Percentiles rank a stretch among this genome's conserved stretches.
Conservation (phyloP, 2,329 filamentous ascomycete species). For the Corynespora cassiicola region DNA sequence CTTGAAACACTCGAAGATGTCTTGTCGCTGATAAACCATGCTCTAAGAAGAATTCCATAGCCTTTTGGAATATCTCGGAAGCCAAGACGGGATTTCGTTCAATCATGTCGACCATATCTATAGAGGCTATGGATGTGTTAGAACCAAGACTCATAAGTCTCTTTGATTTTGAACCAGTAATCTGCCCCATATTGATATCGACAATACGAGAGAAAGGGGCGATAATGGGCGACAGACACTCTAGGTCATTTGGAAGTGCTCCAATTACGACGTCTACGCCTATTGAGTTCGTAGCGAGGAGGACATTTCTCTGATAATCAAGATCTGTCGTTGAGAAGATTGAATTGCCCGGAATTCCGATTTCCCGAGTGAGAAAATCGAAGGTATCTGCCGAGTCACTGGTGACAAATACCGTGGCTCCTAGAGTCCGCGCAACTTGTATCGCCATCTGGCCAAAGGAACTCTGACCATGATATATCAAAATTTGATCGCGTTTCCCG, state of each 20-base stretch:
- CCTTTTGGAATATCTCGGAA: conserved; percentile 8
- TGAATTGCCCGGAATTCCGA: conserved; percentile 6
- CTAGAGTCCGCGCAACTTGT: conserved; percentile 16
- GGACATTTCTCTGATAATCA: conserved; percentile 27
- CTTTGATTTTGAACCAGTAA: too few species aligned
- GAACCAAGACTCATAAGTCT: too few species aligned
- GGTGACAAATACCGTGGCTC: conserved; percentile 24
- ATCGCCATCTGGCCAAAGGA: conserved; percentile 27
- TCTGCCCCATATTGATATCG: too few species aligned
- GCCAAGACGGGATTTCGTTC: conserved; percentile 8
- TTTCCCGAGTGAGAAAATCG: conserved; percentile 38
- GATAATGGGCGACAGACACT: too few species aligned
- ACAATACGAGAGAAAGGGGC: conserved; percentile 18
- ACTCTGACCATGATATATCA: too few species aligned
- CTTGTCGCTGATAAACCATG: background rate
- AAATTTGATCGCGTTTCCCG: conserved; percentile 10
- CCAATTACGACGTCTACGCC: conserved; percentile 3
- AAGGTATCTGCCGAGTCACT: too few species aligned
- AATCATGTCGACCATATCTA: conserved; percentile 14
- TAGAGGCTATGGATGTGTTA: conserved; percentile 16
- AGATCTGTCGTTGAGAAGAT: conserved; percentile 11
- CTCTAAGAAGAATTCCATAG: conserved; percentile 5
- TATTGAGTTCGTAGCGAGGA: conserved; percentile 15
- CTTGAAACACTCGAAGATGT: background rate
- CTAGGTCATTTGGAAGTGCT: too few species aligned